Evolutionary conservation across 192 early-diverging fungal genomes (phyloP), one percentile per base, ranked within the genome.

Genomic region (Coemansia sp.): DNA sequence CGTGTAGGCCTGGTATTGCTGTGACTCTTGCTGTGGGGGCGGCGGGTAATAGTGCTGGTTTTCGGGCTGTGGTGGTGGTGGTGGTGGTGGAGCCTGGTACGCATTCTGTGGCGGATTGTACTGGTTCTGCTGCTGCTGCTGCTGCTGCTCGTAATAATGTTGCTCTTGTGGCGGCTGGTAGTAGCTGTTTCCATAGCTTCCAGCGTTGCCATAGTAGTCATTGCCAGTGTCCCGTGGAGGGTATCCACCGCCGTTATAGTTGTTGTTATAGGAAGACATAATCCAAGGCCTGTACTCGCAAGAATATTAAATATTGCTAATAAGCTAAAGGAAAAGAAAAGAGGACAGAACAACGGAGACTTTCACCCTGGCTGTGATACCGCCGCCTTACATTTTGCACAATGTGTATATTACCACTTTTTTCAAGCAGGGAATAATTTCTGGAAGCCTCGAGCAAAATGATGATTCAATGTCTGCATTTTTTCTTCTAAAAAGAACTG

Each of bases 241-340:
- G 35, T 59, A 59, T 38, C 57, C 57, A 33, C 57, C 57, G 35
- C 34, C 35, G 35, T 16, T 26, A n/a, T 68, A 36, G 60, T 53
- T 46, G 65, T 76, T 33, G 60, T 70, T 60, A 39, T 70, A 46
- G 33, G 68, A 72, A 23, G 76, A 78, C 70, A 72, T 78, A 16
- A 38, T 59, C 18, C 57, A 36, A 2, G 15, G 4, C 36, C 6
- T 33, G 36, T 34, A n/a, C 20, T 43, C 35, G 23, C 21, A 33
- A 46, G 21, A 62, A 21, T 58, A 21, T 34, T 39, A 51, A 49
- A 63, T 30, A 35, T 35, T 36, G 52, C 8, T 20, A 64, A 36
- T 21, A 30, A 64, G 43, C 18, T 52, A 10, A 55, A 16, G 15
- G 39, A 38, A 1, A 10, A 41, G 16, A 5, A 63, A 35, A 18